Conservation (phyloP, 257 asterid genomes). For the Lycium ferocissimum region DNA sequence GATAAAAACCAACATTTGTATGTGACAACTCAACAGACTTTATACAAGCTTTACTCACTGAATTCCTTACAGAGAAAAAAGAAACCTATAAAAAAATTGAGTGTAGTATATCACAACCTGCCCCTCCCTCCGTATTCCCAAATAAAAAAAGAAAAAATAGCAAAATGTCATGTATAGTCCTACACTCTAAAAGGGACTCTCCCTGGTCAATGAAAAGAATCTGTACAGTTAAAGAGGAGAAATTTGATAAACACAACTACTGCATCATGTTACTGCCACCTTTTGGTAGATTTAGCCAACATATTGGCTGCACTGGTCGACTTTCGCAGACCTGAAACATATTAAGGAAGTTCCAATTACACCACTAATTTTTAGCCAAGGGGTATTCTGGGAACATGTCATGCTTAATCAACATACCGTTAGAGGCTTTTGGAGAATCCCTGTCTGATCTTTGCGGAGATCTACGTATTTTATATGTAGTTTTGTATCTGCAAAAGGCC, state of each 20-base stretch:
- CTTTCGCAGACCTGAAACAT: slow-evolving; percentile 54
- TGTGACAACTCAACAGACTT: not conserved
- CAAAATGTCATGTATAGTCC: slow-evolving; percentile 1
- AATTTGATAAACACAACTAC: not conserved
- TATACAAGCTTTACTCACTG: not conserved
- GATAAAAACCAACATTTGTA: slow-evolving; percentile 21
- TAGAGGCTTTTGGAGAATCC: slow-evolving; percentile 42
- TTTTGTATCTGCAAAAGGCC: slow-evolving; percentile 38
- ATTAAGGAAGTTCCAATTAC: not conserved
- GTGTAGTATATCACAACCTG: not conserved
- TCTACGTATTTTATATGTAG: slow-evolving; percentile 45
- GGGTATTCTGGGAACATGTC: not conserved
- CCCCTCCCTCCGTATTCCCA: not conserved
- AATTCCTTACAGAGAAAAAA: not conserved
- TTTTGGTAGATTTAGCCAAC: slow-evolving; percentile 43
- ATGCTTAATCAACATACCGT: slow-evolving; percentile 45
- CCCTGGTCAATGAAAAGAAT: slow-evolving; percentile 19
- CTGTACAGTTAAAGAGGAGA: slow-evolving; percentile 3
- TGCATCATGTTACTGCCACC: slow-evolving; percentile 42
- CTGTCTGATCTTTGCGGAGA: slow-evolving; percentile 36
- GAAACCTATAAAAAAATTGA: not conserved
- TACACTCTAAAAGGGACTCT: slow-evolving; percentile 14
- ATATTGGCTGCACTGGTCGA: slow-evolving; percentile 45
- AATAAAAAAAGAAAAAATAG: not conserved
- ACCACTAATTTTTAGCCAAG: not conserved